phyloP scores from a whole-genome alignment of 371 early-diverging fungal genomes.

The Synchytrium microbalum region DNA sequence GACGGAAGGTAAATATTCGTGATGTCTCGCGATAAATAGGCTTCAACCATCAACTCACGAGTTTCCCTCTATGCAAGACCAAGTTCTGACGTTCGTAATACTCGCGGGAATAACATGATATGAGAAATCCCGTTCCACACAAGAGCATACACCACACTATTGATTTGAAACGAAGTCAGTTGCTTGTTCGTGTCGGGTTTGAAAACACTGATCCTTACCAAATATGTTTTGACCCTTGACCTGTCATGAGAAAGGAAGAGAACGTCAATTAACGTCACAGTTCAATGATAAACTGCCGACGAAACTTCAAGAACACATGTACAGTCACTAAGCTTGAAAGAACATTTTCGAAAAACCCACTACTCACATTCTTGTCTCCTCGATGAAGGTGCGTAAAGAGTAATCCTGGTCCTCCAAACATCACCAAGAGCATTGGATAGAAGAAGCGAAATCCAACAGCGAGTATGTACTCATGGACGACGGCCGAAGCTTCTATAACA shows the following conservation, averaged over 20 bases:
- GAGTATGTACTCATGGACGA: conserved; percentile 23
- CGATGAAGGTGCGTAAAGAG: conserved; percentile 4
- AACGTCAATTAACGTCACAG: not conserved
- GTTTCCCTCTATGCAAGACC: not conserved
- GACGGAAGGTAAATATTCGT: not conserved
- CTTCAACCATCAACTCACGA: not conserved
- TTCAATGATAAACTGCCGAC: too few species aligned
- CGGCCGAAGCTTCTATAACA: conserved; percentile 22
- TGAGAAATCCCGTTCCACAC: conserved; percentile 13
- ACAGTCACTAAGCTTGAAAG: too few species aligned
- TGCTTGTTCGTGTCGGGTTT: not conserved
- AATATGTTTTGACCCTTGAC: not conserved
- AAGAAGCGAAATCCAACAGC: conserved; percentile 19
- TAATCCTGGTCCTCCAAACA: conserved; percentile 25
- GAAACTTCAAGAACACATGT: too few species aligned
- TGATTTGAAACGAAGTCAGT: conserved; percentile 7
- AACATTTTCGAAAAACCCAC: not conserved
- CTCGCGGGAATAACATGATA: conserved; percentile 16
- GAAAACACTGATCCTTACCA: not conserved
- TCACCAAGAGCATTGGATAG: conserved; percentile 18
- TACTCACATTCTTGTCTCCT: not conserved
- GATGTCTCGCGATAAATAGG: not conserved
- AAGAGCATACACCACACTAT: conserved; percentile 20
- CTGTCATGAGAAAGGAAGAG: not conserved
- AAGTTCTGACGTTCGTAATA: conserved; percentile 11